Base-by-base conservation (phyloP, 768 basidiomycete genomes). In the Inosperma sp. region DNA sequence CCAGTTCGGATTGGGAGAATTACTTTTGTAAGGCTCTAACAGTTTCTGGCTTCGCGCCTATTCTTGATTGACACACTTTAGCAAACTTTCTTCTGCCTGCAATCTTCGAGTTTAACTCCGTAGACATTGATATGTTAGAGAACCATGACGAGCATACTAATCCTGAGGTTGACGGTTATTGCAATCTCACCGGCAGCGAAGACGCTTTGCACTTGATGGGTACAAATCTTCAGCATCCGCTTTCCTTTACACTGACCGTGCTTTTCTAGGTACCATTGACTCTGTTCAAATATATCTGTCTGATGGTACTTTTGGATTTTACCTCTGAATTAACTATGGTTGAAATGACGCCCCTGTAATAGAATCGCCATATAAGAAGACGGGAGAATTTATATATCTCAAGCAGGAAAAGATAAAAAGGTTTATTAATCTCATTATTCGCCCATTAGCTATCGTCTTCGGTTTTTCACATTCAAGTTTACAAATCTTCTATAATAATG, bases 401-500 rank as follows among this genome's bases (percentile, higher is more conserved):
- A 83, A 86, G 62, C 69, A 69, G 14, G 77, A 81, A 27, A 63
- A 75, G 0, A 68, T 90, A 16, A 78, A 79, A 21, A 80, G 90
- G 16, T 93, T 96, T 63, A 79, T 90, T n/a, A n/a, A n/a, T 21
- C 72, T 81, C 45, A 69, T 93, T 30, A 72, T 93, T 46, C 67
- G 69, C 0, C 81, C 83, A 0, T 74, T 97, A 16, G 76, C 81
- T 4, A 64, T 73, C 23, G 73, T 94, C 13, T 98, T 91, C 65
- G 75, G 77, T 56, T 78, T 97, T 30, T 83, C 91, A 1, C 67
- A 82, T 21, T 68, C 78, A 0, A 86, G 85, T 40, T 59, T 96
- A 51, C 90, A 95, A 59, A 77, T 99, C 5, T 98, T 98, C 65
- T 86, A n/a, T n/a, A n/a, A n/a, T n/a, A n/a, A 84, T 66, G 94